Conservation (phyloP, 345 rosid genomes). For the Pseudoturritis turrita region DNA sequence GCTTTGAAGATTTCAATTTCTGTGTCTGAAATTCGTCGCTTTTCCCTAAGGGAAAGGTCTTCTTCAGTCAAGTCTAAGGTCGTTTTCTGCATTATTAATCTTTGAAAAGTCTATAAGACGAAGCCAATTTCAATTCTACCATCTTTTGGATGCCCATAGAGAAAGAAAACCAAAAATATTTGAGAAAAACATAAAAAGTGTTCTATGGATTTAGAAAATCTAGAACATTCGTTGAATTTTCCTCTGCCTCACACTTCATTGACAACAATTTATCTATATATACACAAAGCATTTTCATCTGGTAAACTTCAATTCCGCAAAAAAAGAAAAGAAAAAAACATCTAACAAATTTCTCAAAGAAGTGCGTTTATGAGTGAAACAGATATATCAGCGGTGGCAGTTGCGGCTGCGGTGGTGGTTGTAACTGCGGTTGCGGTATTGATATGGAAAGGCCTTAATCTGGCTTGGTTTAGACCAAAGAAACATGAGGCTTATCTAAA, state of each 20-base stretch:
- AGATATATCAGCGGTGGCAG: constrained; percentile 8
- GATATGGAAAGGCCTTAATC: constrained; percentile 20
- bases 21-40: background rate
- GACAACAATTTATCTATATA: background rate
- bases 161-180: background rate
- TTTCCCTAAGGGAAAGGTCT: background rate
- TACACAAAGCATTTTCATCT: background rate
- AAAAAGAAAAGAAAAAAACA: background rate
- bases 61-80: constrained; percentile 6
- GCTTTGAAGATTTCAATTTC: background rate
- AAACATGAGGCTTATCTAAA: constrained; percentile 23
- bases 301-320: background rate
- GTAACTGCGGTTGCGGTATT: constrained; percentile 8
- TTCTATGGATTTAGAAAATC: background rate
- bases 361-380: constrained; percentile 11
- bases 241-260: constrained; percentile 1
- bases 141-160: constrained; percentile 3
- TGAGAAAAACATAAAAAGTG: background rate
- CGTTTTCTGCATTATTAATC: constrained; percentile 7
- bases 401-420: constrained; percentile 10
- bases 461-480: constrained; percentile 32
- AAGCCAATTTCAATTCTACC: constrained; percentile 20
- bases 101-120: constrained; percentile 15
- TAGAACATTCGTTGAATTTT: background rate
- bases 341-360: background rate